phyloP scores from a whole-genome alignment of 116 monocot genomes.

The Phalaenopsis hybrid region DNA sequence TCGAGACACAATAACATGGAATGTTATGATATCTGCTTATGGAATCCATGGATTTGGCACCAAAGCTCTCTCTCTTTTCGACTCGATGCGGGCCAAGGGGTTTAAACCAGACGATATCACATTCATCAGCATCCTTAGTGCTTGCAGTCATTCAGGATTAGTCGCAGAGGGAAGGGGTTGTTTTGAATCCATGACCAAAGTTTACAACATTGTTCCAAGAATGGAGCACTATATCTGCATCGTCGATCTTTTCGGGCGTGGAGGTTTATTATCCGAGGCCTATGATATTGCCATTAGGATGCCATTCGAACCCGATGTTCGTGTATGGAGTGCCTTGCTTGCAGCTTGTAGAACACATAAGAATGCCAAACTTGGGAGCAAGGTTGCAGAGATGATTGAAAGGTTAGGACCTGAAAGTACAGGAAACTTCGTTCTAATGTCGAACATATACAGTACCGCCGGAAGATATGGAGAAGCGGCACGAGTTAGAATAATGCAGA shows the following conservation, averaged over 20 bases:
- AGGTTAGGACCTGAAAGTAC: conserved; percentile 56
- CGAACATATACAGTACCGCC: conserved; percentile 69
- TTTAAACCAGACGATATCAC: conserved; percentile 61
- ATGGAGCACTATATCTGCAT: conserved; percentile 80
- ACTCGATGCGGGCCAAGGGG: conserved; percentile 28
- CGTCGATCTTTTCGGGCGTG: conserved; percentile 75
- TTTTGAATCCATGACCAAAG: conserved; percentile 45
- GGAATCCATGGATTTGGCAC: conserved; percentile 71
- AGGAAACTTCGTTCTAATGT: conserved; percentile 75
- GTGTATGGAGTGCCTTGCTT: conserved; percentile 75
- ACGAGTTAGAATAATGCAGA: conserved; percentile 57
- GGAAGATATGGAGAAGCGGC: conserved; percentile 75
- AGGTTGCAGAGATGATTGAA: conserved; percentile 52
- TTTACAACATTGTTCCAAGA: conserved; percentile 52
- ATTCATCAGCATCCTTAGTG: conserved; percentile 69
- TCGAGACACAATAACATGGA: conserved; percentile 72
- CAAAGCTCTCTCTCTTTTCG: conserved; percentile 54
- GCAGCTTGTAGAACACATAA: conserved; percentile 75
- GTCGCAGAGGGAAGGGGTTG: conserved; percentile 57
- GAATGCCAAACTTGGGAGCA: conserved; percentile 53
- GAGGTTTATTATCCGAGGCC: conserved; percentile 63
- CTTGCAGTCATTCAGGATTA: conserved; percentile 89
- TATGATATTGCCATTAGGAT: conserved; percentile 40
- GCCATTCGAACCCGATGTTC: conserved; percentile 65
- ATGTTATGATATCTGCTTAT: conserved; percentile 61